phyloP scores from a whole-genome alignment of 2,329 filamentous ascomycete species.

The Atkinsonella texensis region DNA sequence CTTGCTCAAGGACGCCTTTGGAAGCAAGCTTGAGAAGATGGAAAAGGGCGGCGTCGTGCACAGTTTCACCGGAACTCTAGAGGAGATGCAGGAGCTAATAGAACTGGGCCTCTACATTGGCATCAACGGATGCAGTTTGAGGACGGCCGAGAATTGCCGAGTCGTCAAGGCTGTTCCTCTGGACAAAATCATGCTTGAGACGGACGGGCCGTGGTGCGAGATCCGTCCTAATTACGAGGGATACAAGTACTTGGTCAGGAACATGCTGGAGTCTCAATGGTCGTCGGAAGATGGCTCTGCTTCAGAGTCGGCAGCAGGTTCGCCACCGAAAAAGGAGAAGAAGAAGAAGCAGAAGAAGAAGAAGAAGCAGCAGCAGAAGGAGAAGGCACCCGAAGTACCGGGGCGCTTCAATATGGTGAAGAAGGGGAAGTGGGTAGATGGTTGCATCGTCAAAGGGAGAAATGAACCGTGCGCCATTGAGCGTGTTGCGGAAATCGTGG shows the following conservation, averaged over 20 bases:
- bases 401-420: conserved; percentile 74
- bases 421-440: conserved; percentile 88
- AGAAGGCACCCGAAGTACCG: conserved; percentile 54
- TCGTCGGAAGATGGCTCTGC: conserved; percentile 14
- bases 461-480: conserved; percentile 88
- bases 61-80: conserved; percentile 80
- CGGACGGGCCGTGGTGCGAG: conserved; percentile 96
- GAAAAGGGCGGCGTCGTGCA: conserved; percentile 77
- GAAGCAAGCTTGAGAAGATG: conserved; percentile 48
- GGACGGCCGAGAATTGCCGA: conserved; percentile 80
- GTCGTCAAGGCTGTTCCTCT: conserved; percentile 73
- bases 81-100: conserved; percentile 73
- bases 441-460: conserved; percentile 82
- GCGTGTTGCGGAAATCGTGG: conserved; percentile 78
- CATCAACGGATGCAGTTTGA: conserved; percentile 94
- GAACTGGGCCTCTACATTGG: conserved; percentile 77
- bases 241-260: conserved; percentile 51
- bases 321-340: conserved; percentile 18
- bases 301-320: conserved; percentile 6
- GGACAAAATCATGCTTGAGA: conserved; percentile 81
- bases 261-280: conserved; percentile 17
- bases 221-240: conserved; percentile 82
- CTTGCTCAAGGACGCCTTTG: conserved; percentile 49
- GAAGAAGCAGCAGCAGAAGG: conserved; percentile 37
- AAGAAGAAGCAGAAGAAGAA: conserved; percentile 25